phyloP scores from a whole-genome alignment of 1,284 basidiomycete species.

The Pulveroboletus sp. region DNA sequence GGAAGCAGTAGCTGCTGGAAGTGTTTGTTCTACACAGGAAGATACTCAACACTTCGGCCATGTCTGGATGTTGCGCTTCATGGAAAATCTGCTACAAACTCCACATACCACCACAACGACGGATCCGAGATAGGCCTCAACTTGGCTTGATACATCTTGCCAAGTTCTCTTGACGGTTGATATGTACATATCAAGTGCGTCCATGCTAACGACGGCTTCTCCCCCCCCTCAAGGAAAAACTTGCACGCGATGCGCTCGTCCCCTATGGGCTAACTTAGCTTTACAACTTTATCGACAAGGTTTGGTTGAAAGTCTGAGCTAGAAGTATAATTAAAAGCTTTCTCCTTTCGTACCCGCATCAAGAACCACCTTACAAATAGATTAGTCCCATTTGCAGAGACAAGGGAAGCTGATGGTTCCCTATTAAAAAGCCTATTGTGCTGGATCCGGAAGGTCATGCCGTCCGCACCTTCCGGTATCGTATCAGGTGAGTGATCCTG shows the following conservation, averaged over 20 bases:
- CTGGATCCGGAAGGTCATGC: not conserved
- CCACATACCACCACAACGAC: no score
- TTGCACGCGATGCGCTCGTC: not conserved
- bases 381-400: slow-evolving; percentile 13
- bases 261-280: not conserved
- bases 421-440: not conserved
- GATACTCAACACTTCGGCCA: no score
- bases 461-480: no score
- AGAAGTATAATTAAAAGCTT: not conserved
- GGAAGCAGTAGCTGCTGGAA: no score
- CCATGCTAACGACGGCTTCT: not conserved
- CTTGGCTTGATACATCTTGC: no score
- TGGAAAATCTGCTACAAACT: no score
- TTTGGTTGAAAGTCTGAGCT: not conserved
- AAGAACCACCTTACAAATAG: not conserved
- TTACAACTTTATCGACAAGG: not conserved
- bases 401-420: not conserved
- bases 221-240: not conserved
- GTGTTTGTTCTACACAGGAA: no score
- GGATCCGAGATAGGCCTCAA: no score
- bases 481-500: slow-evolving; percentile 22
- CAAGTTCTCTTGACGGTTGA: no score
- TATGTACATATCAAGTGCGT: no score
- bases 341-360: not conserved
- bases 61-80: no score